Evolutionary conservation across 768 basidiomycete genomes (phyloP).

Genomic region (Collybia sordida): DNA sequence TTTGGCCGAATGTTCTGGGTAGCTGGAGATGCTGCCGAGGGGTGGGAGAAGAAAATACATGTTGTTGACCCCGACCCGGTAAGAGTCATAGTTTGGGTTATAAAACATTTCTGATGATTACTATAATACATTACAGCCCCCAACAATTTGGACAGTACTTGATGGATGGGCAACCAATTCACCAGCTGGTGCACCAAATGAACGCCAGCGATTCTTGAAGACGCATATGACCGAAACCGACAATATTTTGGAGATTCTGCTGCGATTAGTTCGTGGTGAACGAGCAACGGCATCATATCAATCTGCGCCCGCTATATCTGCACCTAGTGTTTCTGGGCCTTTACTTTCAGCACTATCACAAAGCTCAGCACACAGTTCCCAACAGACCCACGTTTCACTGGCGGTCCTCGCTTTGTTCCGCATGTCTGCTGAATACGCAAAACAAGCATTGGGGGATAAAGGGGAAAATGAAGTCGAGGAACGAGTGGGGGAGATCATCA

Average conservation of each 20-base stretch:
- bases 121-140: conserved; percentile 68
- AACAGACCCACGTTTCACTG: conserved; percentile 93
- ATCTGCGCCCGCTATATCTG: conserved; percentile 57
- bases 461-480: conserved; percentile 74
- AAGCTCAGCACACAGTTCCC: conserved; percentile 78
- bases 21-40: conserved; percentile 77
- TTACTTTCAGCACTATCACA: conserved; percentile 67
- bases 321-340: conserved; percentile 65
- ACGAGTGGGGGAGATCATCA: conserved; percentile 84
- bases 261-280: conserved; percentile 90
- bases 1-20: conserved; percentile 89
- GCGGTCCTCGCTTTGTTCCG: conserved; percentile 91
- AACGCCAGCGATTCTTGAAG: conserved; percentile 86
- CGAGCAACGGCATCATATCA: conserved; percentile 73
- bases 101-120: not conserved
- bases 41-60: conserved; percentile 93
- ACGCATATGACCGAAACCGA: conserved; percentile 85
- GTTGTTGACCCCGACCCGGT: conserved; percentile 96
- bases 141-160: conserved; percentile 87
- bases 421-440: conserved; percentile 80
- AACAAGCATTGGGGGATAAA: conserved; percentile 63
- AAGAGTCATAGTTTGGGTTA: conserved; percentile 27
- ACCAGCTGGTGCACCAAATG: conserved; percentile 66
- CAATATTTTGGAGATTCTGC: conserved; percentile 89
- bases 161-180: conserved; percentile 91